A percentile compares a stretch with the other conserved stretches of the same genome.
Evolutionary conservation across 371 early-diverging fungal species (phyloP).

Genomic region (Mortierella sp.): DNA sequence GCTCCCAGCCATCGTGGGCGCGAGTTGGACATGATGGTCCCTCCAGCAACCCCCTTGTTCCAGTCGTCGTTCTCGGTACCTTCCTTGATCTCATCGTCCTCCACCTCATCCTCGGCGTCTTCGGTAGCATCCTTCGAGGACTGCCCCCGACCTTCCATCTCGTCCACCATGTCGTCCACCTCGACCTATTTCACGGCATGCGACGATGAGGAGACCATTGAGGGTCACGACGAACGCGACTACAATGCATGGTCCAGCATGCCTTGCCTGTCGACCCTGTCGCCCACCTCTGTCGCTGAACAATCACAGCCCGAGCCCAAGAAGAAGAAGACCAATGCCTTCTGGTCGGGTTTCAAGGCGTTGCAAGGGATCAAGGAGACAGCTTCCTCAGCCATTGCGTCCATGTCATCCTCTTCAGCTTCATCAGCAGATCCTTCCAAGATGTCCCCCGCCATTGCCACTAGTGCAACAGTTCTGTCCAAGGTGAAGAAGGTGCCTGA

Average conservation of each 20-base stretch:
- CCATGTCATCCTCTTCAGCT: neutral
- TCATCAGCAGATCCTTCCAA: neutral
- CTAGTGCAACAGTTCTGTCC: neutral
- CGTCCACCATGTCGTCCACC: conserved; percentile 9
- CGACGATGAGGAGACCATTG: conserved; percentile 18
- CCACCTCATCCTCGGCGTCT: conserved; percentile 29
- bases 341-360: conserved; percentile 31
- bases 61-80: conserved; percentile 36
- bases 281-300: neutral
- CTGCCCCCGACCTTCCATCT: conserved; percentile 23
- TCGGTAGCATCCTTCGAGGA: conserved; percentile 34
- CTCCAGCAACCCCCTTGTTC: conserved; percentile 29
- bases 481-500: conserved; percentile 19
- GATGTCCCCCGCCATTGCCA: neutral
- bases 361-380: conserved; percentile 21
- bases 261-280: neutral
- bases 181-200: conserved; percentile 30
- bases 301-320: neutral
- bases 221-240: conserved; percentile 8
- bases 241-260: conserved; percentile 24
- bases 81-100: conserved; percentile 16
- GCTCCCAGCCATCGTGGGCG: no score
- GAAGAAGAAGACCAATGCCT: conserved; percentile 11
- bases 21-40: conserved; percentile 37
- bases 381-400: neutral